These are phyloP conservation scores for Taphrina confusa DNA, from an alignment of 1,139 yeast genomes.

Conservation along the genomic window DNA sequence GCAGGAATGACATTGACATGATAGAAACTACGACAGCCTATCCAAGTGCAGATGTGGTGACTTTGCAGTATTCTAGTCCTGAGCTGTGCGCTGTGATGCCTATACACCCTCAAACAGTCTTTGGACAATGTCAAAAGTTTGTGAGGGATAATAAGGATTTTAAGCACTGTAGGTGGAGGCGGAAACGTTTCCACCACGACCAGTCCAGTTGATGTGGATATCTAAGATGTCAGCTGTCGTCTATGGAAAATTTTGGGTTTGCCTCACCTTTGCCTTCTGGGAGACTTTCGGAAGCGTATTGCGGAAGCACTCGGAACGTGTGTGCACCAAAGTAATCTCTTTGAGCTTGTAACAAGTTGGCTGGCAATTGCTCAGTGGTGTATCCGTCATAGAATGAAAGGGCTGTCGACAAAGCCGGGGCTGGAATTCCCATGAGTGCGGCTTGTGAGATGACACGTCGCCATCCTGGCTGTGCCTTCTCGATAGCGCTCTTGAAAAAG, in stretches of 20 bases:
- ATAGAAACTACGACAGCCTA: too few relatives aligned
- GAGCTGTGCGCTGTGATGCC: too few relatives aligned
- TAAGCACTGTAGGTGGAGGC: constrained; percentile 94
- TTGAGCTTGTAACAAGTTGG: constrained; percentile 98
- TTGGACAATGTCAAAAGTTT: neutral
- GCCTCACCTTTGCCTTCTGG: constrained; percentile 83
- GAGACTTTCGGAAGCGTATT: constrained; percentile 69
- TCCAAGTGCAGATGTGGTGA: too few relatives aligned
- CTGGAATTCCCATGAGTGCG: constrained; percentile 84
- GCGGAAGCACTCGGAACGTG: constrained; percentile 94
- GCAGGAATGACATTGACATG: too few relatives aligned
- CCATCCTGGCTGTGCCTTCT: constrained; percentile 95
- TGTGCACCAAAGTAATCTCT: constrained; percentile 99
- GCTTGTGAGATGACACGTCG: constrained; percentile 81
- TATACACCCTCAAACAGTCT: too few relatives aligned
- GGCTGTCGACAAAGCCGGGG: constrained; percentile 97
- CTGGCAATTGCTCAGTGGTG: constrained; percentile 94
- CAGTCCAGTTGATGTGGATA: constrained; percentile 85
- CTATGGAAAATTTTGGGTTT: constrained; percentile 45
- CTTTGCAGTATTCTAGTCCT: too few relatives aligned
- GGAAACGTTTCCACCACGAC: constrained; percentile 91
- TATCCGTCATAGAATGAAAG: constrained; percentile 97
- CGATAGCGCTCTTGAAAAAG: constrained; percentile 87
- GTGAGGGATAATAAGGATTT: constrained; percentile 43
- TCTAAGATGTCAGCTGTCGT: neutral